Evolutionary conservation across 805 yeast species (phyloP).

Genomic region (Zygosaccharomyces gambellarensis): DNA sequence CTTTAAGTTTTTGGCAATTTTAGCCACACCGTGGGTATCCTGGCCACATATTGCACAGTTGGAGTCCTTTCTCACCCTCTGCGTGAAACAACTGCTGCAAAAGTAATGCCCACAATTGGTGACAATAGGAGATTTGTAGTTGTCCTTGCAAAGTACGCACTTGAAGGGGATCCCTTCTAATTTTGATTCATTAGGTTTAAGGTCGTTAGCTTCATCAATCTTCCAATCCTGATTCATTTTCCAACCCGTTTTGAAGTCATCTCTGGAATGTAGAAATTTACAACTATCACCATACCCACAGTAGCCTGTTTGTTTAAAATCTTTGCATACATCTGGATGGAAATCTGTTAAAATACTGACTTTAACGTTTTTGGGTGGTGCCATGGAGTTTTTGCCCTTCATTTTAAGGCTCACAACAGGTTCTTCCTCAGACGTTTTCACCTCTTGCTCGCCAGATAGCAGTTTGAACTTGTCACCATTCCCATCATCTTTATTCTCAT

Average conservation of each 20-base stretch:
- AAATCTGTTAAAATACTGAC: constrained; percentile 74
- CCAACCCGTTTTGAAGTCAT: constrained; percentile 71
- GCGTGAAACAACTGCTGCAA: constrained; percentile 57
- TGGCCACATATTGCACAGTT: constrained; percentile 54
- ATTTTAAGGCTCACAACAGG: background rate
- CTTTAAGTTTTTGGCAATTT: constrained; percentile 44
- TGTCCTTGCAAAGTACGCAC: constrained; percentile 56
- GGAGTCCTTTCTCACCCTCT: constrained; percentile 38
- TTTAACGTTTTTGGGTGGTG: constrained; percentile 44
- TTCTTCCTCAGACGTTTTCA: background rate
- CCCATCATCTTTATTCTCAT: background rate
- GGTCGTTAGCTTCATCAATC: constrained; percentile 17
- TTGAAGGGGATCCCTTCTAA: constrained; percentile 46
- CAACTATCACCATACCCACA: constrained; percentile 98
- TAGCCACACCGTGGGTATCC: constrained; percentile 57
- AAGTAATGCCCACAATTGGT: constrained; percentile 61
- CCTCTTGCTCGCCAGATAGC: background rate
- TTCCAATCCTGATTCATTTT: constrained; percentile 72
- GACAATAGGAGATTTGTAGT: constrained; percentile 51
- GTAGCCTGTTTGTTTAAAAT: constrained; percentile 82
- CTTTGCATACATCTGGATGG: constrained; percentile 93
- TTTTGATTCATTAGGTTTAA: constrained; percentile 25
- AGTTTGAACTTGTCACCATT: constrained; percentile 7
- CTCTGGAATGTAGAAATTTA: constrained; percentile 87
- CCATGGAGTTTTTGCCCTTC: constrained; percentile 5